Evolutionary conservation across 1,139 yeast species (phyloP).

Genomic region (Saccharomyces hybrid): DNA sequence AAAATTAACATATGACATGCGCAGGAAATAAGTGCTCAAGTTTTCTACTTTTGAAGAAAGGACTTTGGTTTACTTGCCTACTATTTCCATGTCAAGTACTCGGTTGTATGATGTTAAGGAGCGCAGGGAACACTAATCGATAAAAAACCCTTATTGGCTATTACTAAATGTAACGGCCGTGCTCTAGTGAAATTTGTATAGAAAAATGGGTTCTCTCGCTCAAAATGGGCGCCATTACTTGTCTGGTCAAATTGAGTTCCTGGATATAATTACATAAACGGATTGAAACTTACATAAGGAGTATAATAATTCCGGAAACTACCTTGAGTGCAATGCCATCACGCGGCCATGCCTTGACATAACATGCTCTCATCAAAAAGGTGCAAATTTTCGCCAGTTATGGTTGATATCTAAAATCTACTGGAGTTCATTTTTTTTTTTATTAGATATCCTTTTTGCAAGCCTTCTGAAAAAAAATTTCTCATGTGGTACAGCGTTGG

Average conservation of each 20-base stretch:
- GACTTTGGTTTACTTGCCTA: background rate
- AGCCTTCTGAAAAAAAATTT: background rate
- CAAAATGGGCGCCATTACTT: background rate
- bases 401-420: background rate
- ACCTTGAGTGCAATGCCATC: background rate
- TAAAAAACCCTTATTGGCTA: background rate
- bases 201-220: no score
- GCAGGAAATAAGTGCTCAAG: background rate
- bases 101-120: background rate
- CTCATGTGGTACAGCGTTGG: background rate
- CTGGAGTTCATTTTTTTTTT: background rate
- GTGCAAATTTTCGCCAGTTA: background rate
- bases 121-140: background rate
- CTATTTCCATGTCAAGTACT: background rate
- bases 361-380: background rate
- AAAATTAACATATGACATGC: background rate
- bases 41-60: background rate
- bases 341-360: no score
- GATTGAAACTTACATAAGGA: background rate
- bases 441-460: background rate
- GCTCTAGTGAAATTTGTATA: background rate
- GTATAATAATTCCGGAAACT: background rate
- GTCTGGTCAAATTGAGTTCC: background rate
- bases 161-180: background rate
- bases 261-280: background rate